Evolutionary conservation across 805 yeast genomes (phyloP).

Genomic region (Lachancea kluyveri): DNA sequence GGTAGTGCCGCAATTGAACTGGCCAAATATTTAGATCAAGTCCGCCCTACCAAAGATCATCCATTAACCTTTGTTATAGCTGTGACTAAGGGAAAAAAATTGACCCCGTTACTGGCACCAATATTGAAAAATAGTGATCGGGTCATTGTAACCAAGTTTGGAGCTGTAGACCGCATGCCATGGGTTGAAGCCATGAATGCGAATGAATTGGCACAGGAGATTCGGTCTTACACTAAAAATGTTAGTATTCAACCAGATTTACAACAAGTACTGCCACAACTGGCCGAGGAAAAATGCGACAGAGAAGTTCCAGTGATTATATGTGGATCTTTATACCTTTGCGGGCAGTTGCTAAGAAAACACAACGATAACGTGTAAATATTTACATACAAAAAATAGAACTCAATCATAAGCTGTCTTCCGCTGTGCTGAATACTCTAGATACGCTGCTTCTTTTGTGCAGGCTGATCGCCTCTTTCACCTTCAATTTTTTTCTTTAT

Average conservation of each 20-base stretch:
- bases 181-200: slow-evolving; percentile 61
- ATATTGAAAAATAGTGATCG: slow-evolving; percentile 47
- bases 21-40: slow-evolving; percentile 41
- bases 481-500: slow-evolving; percentile 1
- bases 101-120: slow-evolving; percentile 43
- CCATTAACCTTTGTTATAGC: slow-evolving; percentile 58
- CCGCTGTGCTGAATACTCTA: neutral
- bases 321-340: slow-evolving; percentile 68
- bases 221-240: slow-evolving; percentile 25
- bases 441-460: neutral
- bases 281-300: slow-evolving; percentile 11
- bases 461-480: neutral
- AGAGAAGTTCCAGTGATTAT: slow-evolving; percentile 36
- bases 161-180: slow-evolving; percentile 83
- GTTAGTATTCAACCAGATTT: slow-evolving; percentile 24
- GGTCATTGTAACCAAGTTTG: slow-evolving; percentile 58
- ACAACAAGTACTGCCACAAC: slow-evolving; percentile 22
- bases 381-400: neutral
- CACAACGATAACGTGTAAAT: too few species aligned
- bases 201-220: slow-evolving; percentile 17
- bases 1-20: slow-evolving; percentile 76
- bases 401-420: neutral
- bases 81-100: slow-evolving; percentile 66
- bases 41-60: slow-evolving; percentile 10
- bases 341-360: slow-evolving; percentile 42